phyloP scores from a whole-genome alignment of 805 yeast genomes.

The Starmerella powellii region DNA sequence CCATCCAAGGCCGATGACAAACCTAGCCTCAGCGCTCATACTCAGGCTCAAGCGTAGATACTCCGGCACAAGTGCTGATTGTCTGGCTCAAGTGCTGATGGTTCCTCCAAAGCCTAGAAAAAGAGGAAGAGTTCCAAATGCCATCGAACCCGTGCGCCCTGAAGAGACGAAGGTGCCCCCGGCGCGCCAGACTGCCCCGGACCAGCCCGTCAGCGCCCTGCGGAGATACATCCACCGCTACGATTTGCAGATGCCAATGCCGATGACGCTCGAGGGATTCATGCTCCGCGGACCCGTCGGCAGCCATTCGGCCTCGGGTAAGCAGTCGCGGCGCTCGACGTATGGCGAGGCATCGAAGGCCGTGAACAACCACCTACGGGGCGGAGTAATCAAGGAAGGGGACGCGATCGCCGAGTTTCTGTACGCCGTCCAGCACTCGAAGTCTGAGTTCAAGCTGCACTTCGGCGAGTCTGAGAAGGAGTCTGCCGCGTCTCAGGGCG shows the following conservation, averaged over 20 bases:
- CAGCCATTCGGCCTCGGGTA: constrained; percentile 43
- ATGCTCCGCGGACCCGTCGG: constrained; percentile 64
- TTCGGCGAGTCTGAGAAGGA: constrained; percentile 9
- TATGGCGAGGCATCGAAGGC: constrained; percentile 49
- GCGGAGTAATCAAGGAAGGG: constrained; percentile 55
- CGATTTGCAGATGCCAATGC: constrained; percentile 43
- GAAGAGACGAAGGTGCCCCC: constrained; percentile 4
- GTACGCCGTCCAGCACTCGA: constrained; percentile 69
- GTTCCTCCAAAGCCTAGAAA: constrained; percentile 15
- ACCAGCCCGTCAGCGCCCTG: constrained; percentile 49
- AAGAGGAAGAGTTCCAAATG: constrained; percentile 10
- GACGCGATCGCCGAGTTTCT: constrained; percentile 82
- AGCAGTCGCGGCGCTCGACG: constrained; percentile 35
- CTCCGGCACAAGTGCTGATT: neutral
- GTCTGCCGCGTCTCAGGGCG: neutral
- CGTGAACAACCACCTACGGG: constrained; percentile 56
- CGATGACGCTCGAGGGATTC: constrained; percentile 57
- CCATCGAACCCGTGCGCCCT: neutral
- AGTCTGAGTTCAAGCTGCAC: constrained; percentile 28
- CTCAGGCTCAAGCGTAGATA: too few species aligned
- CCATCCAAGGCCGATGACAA: too few species aligned
- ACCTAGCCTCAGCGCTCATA: too few species aligned
- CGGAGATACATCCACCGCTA: constrained; percentile 57
- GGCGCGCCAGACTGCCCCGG: constrained; percentile 11
- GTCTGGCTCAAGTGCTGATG: constrained; percentile 12